Evolutionary conservation across 495 filamentous ascomycete species (phyloP).

Genomic region (Penicillium salamii): DNA sequence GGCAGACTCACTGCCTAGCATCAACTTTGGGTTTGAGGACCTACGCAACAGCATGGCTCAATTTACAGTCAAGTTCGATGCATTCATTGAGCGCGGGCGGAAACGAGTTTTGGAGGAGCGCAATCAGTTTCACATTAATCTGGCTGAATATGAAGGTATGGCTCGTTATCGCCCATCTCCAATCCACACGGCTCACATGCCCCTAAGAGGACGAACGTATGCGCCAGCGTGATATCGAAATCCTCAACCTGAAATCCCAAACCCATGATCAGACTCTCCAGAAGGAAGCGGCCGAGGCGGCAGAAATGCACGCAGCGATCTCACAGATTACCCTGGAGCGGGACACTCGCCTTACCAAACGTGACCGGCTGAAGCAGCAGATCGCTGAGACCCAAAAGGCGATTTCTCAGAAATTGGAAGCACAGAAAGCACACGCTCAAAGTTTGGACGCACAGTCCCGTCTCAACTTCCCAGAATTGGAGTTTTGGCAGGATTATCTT

Average conservation of each 20-base stretch:
- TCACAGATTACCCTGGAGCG: conserved; percentile 68
- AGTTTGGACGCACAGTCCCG: conserved; percentile 75
- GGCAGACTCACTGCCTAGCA: conserved; percentile 80
- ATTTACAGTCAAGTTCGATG: conserved; percentile 88
- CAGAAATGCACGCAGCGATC: conserved; percentile 83
- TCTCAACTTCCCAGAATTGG: conserved; percentile 85
- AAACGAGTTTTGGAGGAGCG: conserved; percentile 88
- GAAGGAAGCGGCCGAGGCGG: conserved; percentile 83
- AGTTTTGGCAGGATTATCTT: conserved; percentile 92
- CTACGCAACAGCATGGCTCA: conserved; percentile 91
- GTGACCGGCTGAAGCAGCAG: conserved; percentile 71
- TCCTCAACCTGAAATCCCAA: conserved; percentile 70
- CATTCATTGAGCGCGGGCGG: conserved; percentile 86
- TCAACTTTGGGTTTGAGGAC: conserved; percentile 96
- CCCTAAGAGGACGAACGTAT: conserved; percentile 80
- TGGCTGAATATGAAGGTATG: conserved; percentile 84
- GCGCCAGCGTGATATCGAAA: conserved; percentile 83
- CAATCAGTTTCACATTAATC: conserved; percentile 87
- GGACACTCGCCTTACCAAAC: conserved; percentile 67
- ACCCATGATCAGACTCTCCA: conserved; percentile 75
- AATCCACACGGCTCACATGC: conserved; percentile 15
- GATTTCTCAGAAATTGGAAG: conserved; percentile 58
- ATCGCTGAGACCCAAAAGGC: conserved; percentile 74
- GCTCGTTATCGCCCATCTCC: background rate
- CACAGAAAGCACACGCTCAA: conserved; percentile 59